Evolutionary conservation across 805 yeast genomes (phyloP), one percentile per base, ranked within the genome.

Genomic region (Wickerhamomyces chaumierensis): DNA sequence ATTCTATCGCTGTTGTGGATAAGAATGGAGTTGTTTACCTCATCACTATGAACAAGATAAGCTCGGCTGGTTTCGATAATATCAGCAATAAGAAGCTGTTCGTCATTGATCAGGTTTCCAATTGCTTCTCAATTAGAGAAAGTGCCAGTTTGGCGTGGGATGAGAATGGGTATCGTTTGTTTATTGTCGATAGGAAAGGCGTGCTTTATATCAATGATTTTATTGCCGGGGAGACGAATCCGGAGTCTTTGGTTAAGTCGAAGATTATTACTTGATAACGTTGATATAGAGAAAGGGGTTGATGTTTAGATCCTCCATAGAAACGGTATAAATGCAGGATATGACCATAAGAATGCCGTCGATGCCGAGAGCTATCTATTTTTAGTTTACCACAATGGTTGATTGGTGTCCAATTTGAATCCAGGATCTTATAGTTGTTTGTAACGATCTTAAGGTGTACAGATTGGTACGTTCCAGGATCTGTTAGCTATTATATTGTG

Each of bases 111-210:
- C 90, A 81, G 42, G 94, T 81, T 3, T 70, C 87, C 2, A 75
- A 76, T 50, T 90, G 95, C 0, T 75, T 73, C 39, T 68, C 86
- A 36, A 72, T 69, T 31, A 65, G 75, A 28, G 92, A 83, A 55
- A 72, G 88, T n/a, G 96, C 96, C 0, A 68, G 87, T 2, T 56
- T 88, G 43, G 60, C 69, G 37, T 88, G 85, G 52, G 80, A 88
- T 28, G 69, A 75, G 9, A 85, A 83, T 53, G 96, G 97, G 0
- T 87, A 87, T 36, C 77, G 77, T 44, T 63, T 88, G 16, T 79
- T 75, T 48, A 69, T 76, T 4, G 69, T 86, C 14, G 97, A 88
- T 57, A 64, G 96, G 32, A 84, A 82, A 50, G 96, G 96, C 0
- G 58, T 75, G 1, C 61, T 87, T 35, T 78, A 78, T 44, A 73